Conservation (phyloP, 108 stramenopile genomes). For the Phaeodactylum tricornutum region DNA sequence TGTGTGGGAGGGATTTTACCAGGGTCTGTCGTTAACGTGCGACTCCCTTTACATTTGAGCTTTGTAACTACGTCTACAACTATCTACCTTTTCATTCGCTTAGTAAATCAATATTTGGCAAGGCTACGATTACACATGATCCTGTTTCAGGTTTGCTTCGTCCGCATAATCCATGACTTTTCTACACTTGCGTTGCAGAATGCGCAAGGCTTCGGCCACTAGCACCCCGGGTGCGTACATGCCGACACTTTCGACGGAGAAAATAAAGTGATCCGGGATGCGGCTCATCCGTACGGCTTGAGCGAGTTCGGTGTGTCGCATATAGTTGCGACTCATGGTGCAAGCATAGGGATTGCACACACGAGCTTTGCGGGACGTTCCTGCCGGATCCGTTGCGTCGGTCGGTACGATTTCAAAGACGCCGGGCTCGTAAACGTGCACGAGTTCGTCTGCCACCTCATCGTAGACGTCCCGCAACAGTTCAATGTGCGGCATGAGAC, state of each 20-base stretch:
- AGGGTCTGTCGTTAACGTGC: no score
- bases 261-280: constrained; percentile 93
- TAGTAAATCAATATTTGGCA: no score
- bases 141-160: no score
- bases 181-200: constrained; percentile 67
- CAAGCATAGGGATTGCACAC: constrained; percentile 88
- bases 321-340: constrained; percentile 94
- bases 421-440: constrained; percentile 80
- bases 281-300: constrained; percentile 79
- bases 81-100: no score
- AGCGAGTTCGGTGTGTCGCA: constrained; percentile 67
- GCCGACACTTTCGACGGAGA: constrained; percentile 91
- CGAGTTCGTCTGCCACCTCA: constrained; percentile 79
- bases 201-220: constrained; percentile 65
- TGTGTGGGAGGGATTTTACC: no score
- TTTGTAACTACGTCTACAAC: no score
- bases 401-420: constrained; percentile 69
- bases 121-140: no score
- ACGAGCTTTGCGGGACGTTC: constrained; percentile 37
- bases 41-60: no score
- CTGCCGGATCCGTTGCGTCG: constrained; percentile 6
- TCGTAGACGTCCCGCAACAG: constrained; percentile 59
- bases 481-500: constrained; percentile 71
- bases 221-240: constrained; percentile 78
- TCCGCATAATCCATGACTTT: constrained; percentile 30